phyloP scores from a whole-genome alignment of 352 stramenopile genomes.

The Pythium phragmiticola region DNA sequence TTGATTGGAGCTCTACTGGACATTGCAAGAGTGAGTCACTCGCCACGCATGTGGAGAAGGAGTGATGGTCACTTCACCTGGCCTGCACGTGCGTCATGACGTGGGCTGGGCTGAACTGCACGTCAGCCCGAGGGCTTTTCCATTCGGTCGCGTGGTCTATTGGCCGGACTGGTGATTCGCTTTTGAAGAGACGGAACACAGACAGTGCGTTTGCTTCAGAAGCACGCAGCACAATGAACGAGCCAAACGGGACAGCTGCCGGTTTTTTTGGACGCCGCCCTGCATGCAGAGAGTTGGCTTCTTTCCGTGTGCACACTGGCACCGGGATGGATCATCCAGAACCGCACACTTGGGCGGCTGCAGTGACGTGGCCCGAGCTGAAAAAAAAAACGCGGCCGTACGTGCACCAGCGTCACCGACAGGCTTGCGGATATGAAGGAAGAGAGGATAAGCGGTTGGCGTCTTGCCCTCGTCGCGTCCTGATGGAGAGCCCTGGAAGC shows the following conservation, averaged over 20 bases:
- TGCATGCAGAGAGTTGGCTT: constrained; percentile 1
- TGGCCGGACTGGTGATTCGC: constrained; percentile 11
- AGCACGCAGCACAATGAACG: constrained; percentile 1
- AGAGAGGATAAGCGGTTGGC: neutral
- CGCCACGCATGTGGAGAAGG: constrained; percentile 13
- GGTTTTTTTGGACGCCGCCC: neutral
- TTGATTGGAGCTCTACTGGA: neutral
- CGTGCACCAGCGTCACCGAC: neutral
- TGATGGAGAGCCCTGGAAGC: neutral
- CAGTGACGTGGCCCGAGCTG: constrained; percentile 7
- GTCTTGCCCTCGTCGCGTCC: neutral
- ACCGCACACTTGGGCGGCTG: constrained; percentile 1
- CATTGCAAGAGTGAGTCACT: neutral
- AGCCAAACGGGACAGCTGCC: constrained; percentile 4
- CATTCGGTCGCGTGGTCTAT: no score
- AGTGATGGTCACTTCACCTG: constrained; percentile 24
- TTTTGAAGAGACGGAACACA: constrained; percentile 11
- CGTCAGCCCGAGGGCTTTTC: neutral
- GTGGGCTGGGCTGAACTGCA: neutral
- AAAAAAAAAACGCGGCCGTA: constrained; percentile 11
- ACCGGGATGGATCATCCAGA: constrained; percentile 6
- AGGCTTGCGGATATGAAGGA: neutral
- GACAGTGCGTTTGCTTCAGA: constrained; percentile 26
- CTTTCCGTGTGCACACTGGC: neutral
- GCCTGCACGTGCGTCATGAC: constrained; percentile 17